These are phyloP conservation scores for Pseudonitzschia multistriata DNA, from an alignment of 108 stramenopile genomes.

Conservation along the genomic window DNA sequence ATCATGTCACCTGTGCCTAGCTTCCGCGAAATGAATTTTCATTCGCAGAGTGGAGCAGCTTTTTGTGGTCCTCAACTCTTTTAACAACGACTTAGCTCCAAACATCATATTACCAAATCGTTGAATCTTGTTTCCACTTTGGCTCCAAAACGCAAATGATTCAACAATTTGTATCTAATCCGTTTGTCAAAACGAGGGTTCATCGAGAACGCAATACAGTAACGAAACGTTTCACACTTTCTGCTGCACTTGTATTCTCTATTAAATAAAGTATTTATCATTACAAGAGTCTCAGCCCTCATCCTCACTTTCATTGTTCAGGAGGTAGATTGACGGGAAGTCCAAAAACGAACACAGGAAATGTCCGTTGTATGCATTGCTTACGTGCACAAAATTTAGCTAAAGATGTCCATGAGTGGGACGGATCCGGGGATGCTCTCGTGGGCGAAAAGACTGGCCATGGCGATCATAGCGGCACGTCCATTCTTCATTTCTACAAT, in stretches of 20 bases:
- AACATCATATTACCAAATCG: too few species aligned
- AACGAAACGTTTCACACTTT: too few species aligned
- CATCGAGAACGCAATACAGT: too few species aligned
- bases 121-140: too few species aligned
- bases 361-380: neutral
- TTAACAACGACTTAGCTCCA: too few species aligned
- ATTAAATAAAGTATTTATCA: conserved; percentile 10
- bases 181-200: too few species aligned
- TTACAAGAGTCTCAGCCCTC: conserved; percentile 12
- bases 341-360: neutral
- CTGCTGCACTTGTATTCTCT: conserved; percentile 12
- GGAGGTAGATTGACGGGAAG: neutral
- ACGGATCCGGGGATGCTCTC: conserved; percentile 86
- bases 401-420: conserved; percentile 86
- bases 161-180: too few species aligned
- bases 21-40: too few species aligned
- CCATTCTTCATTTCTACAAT: conserved; percentile 84
- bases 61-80: too few species aligned
- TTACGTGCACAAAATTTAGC: conserved; percentile 37
- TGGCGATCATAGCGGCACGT: conserved; percentile 90
- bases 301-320: neutral
- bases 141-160: too few species aligned
- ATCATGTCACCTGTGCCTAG: too few species aligned
- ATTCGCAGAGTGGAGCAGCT: too few species aligned
- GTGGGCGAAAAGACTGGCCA: conserved; percentile 85